phyloP scores from a whole-genome alignment of 2,329 filamentous ascomycete species.

The Helotiales sp. region DNA sequence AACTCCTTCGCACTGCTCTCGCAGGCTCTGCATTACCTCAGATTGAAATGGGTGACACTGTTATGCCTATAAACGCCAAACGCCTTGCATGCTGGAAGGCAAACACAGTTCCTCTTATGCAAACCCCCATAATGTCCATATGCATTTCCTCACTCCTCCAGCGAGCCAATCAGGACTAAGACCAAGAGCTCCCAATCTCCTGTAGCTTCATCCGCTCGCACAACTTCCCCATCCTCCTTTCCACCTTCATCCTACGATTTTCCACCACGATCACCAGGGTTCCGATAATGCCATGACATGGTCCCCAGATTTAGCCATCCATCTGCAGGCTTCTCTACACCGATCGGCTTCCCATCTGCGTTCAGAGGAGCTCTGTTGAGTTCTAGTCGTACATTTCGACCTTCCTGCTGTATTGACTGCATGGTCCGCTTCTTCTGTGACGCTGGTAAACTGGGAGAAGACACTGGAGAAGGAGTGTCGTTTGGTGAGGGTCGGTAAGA shows the following conservation, averaged over 20 bases:
- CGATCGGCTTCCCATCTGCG: neutral
- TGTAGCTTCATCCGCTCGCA: neutral
- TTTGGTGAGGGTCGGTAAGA: neutral
- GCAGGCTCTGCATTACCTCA: too few species aligned
- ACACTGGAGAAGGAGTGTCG: neutral
- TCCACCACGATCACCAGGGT: neutral
- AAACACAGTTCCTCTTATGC: too few species aligned
- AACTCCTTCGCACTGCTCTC: too few species aligned
- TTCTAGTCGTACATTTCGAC: neutral
- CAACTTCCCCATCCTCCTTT: neutral
- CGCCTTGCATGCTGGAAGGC: too few species aligned
- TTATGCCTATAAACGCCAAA: too few species aligned
- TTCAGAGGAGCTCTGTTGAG: neutral
- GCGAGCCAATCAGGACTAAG: too few species aligned
- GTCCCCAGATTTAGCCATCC: neutral
- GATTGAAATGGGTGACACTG: too few species aligned
- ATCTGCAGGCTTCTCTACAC: neutral
- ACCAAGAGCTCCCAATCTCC: too few species aligned
- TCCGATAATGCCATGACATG: neutral
- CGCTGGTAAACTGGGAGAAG: neutral
- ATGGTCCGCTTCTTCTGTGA: neutral
- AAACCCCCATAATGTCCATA: too few species aligned
- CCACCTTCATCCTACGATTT: neutral
- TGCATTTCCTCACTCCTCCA: too few species aligned
- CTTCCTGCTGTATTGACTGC: neutral